Conservation (phyloP, 768 basidiomycete species). For the Suillus occidentalis region DNA sequence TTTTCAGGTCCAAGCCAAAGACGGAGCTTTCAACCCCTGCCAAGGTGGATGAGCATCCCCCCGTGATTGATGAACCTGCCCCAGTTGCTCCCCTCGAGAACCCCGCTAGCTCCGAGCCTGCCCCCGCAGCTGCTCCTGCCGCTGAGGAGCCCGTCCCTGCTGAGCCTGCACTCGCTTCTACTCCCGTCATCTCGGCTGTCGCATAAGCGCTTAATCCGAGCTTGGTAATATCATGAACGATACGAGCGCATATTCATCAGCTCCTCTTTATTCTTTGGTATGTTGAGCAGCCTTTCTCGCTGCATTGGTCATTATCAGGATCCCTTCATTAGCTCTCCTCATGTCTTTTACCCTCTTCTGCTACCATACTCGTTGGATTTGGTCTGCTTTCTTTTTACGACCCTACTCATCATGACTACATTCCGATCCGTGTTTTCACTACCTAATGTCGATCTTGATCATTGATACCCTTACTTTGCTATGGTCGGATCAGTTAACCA, state of each 20-base stretch:
- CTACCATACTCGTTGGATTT: constrained; percentile 60
- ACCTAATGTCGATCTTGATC: constrained; percentile 69
- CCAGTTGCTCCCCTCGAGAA: constrained; percentile 85
- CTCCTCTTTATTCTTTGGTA: constrained; percentile 31
- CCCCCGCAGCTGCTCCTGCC: constrained; percentile 32
- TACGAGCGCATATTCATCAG: constrained; percentile 39
- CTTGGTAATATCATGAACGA: constrained; percentile 43
- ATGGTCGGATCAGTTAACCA: constrained; percentile 31
- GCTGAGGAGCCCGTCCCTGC: constrained; percentile 22
- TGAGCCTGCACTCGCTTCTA: constrained; percentile 45
- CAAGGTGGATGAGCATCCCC: constrained; percentile 88
- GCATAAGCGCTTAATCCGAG: constrained; percentile 52
- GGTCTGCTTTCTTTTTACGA: constrained; percentile 59
- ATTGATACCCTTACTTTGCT: constrained; percentile 47
- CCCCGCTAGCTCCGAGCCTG: constrained; percentile 54
- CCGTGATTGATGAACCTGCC: constrained; percentile 80
- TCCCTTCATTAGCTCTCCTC: constrained; percentile 32
- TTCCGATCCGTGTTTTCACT: constrained; percentile 57
- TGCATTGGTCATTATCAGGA: constrained; percentile 32
- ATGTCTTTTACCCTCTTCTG: constrained; percentile 33
- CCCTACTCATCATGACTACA: constrained; percentile 55
- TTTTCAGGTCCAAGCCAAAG: constrained; percentile 80
- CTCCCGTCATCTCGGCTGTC: constrained; percentile 74
- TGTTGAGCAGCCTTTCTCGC: constrained; percentile 36
- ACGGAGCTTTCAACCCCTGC: constrained; percentile 63